Evolutionary conservation across 768 basidiomycete genomes (phyloP).

Genomic region (Hypholoma sublateritium): DNA sequence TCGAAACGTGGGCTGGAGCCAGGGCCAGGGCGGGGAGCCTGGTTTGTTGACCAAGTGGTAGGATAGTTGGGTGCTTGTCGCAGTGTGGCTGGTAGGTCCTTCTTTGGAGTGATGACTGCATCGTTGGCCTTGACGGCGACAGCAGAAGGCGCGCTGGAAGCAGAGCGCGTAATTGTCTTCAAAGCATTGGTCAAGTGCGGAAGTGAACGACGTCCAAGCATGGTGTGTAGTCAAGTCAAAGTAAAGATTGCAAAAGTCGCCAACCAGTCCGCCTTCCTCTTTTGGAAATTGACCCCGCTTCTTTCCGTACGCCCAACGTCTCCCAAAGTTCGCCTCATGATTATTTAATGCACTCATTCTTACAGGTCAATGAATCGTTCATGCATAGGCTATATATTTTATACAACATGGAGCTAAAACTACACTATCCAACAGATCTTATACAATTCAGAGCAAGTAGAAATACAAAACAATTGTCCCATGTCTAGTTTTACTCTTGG

Average conservation of each 20-base stretch:
- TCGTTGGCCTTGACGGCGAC: constrained; percentile 27
- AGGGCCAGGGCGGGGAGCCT: constrained; percentile 64
- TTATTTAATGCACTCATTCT: background rate
- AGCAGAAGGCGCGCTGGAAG: constrained; percentile 25
- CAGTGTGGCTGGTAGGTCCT: constrained; percentile 27
- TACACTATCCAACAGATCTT: too few species aligned
- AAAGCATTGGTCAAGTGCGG: constrained; percentile 30
- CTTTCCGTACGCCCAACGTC: constrained; percentile 8
- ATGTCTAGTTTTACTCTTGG: too few species aligned
- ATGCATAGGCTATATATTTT: too few species aligned
- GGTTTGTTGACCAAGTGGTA: constrained; percentile 82
- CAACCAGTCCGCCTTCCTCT: constrained; percentile 12
- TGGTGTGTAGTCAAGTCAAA: constrained; percentile 22
- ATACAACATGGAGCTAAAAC: too few species aligned
- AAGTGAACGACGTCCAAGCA: constrained; percentile 41
- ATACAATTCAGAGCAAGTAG: too few species aligned
- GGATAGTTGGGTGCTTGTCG: constrained; percentile 84
- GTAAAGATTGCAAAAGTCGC: constrained; percentile 7
- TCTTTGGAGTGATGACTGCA: constrained; percentile 15
- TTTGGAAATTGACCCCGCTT: constrained; percentile 16
- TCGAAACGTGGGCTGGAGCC: constrained; percentile 82
- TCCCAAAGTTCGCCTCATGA: background rate
- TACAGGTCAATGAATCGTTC: too few species aligned
- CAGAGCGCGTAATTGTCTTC: constrained; percentile 26
- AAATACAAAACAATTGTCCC: too few species aligned